Conservation (phyloP, 352 stramenopile genomes). For the Globisporangium paddicum region DNA sequence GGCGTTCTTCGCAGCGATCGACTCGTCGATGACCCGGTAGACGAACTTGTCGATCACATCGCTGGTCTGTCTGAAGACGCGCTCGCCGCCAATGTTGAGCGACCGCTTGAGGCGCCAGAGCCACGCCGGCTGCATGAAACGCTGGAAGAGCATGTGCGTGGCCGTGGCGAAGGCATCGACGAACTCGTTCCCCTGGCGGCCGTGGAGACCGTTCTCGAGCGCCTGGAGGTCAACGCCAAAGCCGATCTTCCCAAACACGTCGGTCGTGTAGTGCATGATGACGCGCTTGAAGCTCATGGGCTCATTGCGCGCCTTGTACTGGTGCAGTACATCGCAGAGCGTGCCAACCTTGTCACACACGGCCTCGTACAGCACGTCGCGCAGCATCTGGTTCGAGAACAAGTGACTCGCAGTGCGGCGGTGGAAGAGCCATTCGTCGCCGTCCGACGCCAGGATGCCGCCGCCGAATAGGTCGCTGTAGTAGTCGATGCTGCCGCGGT, state of each 20-base stretch:
- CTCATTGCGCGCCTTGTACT: background rate
- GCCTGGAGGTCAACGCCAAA: constrained; percentile 57
- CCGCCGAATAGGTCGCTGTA: constrained; percentile 14
- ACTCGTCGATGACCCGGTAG: constrained; percentile 10
- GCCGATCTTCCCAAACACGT: constrained; percentile 67
- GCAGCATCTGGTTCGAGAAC: constrained; percentile 59
- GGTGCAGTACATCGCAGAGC: background rate
- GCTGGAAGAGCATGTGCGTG: constrained; percentile 27
- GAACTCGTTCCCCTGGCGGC: background rate
- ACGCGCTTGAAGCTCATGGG: constrained; percentile 23
- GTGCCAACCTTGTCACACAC: constrained; percentile 19
- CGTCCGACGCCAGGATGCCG: constrained; percentile 63
- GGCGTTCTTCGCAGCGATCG: background rate
- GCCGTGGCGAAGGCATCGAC: background rate
- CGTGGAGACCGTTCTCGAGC: background rate
- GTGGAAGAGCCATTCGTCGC: constrained; percentile 50
- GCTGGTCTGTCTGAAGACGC: constrained; percentile 27
- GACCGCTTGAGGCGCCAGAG: constrained; percentile 46
- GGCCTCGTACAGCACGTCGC: constrained; percentile 31
- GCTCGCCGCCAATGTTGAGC: constrained; percentile 34
- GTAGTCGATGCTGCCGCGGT: constrained; percentile 44
- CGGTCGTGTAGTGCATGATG: constrained; percentile 57
- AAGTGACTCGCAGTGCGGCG: constrained; percentile 83
- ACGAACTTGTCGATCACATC: constrained; percentile 31
- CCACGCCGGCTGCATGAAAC: background rate